Evolutionary conservation across 2,329 filamentous ascomycete species (phyloP).

Genomic region (Cladosporium oxysporum): DNA sequence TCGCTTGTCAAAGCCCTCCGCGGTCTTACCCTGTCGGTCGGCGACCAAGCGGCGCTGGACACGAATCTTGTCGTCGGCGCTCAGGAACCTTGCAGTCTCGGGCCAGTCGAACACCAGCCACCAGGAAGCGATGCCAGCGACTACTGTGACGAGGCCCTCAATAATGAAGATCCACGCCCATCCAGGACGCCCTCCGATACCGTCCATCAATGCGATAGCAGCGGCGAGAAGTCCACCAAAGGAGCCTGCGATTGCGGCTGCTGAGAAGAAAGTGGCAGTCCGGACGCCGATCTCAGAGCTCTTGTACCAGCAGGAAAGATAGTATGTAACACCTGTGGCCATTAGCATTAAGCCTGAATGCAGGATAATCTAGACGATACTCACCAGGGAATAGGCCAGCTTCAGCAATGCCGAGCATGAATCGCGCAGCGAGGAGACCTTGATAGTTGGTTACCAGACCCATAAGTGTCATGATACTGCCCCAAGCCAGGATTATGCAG

Average conservation of each 20-base stretch:
- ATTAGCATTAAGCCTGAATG: background rate
- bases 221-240: constrained; percentile 75
- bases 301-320: constrained; percentile 76
- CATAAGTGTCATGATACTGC: constrained; percentile 62
- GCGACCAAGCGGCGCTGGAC: constrained; percentile 31
- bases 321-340: constrained; percentile 52
- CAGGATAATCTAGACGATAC: background rate
- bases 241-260: constrained; percentile 75
- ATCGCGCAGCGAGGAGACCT: constrained; percentile 39
- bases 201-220: constrained; percentile 69
- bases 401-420: constrained; percentile 72
- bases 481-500: constrained; percentile 76
- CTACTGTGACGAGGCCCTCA: constrained; percentile 68
- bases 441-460: constrained; percentile 32
- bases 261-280: constrained; percentile 80
- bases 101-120: constrained; percentile 57
- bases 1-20: constrained; percentile 31
- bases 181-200: constrained; percentile 52
- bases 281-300: constrained; percentile 79
- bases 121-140: constrained; percentile 48
- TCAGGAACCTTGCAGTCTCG: constrained; percentile 59
- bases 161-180: constrained; percentile 50
- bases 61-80: constrained; percentile 39
- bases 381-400: constrained; percentile 62
- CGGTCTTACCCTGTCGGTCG: constrained; percentile 30